A percentile compares a stretch with the other conserved stretches of the same genome.
phyloP scores from a whole-genome alignment of 2,329 filamentous ascomycete genomes.

The Clarireedia paspali region DNA sequence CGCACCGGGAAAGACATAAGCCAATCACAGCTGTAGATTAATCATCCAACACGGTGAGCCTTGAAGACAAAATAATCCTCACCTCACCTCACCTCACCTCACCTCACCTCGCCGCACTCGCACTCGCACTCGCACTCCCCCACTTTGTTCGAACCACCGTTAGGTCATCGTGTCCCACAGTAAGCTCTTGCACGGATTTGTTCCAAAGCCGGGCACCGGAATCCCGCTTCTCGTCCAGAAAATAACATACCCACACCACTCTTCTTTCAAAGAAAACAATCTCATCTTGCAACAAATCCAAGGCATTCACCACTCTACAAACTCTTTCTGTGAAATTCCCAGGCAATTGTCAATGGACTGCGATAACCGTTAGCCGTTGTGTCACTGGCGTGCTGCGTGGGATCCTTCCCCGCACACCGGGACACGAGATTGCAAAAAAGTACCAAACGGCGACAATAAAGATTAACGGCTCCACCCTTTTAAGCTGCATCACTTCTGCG shows the following conservation, averaged over 20 bases:
- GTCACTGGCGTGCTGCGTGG: constrained; percentile 50
- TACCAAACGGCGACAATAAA: constrained; percentile 16
- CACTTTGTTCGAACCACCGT: no score
- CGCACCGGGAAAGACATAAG: no score
- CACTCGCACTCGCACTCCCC: not conserved
- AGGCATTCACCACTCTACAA: not conserved
- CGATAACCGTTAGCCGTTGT: constrained; percentile 44
- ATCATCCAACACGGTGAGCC: no score
- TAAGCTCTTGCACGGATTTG: constrained; percentile 2
- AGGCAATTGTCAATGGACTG: constrained; percentile 44
- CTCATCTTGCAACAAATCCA: not conserved
- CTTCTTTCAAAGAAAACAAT: constrained; percentile 3
- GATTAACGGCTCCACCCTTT: constrained; percentile 8
- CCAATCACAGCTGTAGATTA: no score
- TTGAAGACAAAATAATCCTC: no score
- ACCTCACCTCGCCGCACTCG: not conserved
- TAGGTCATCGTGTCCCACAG: not conserved
- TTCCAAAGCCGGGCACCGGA: not conserved
- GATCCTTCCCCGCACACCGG: constrained; percentile 51
- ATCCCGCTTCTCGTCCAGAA: not conserved
- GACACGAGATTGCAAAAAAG: constrained; percentile 31
- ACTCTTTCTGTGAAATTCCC: not conserved
- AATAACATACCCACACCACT: not conserved
- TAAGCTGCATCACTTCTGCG: not conserved
- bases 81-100: not conserved